Evolutionary conservation across 179 eudicot species (phyloP).

Genomic region (Silene vulgaris): DNA sequence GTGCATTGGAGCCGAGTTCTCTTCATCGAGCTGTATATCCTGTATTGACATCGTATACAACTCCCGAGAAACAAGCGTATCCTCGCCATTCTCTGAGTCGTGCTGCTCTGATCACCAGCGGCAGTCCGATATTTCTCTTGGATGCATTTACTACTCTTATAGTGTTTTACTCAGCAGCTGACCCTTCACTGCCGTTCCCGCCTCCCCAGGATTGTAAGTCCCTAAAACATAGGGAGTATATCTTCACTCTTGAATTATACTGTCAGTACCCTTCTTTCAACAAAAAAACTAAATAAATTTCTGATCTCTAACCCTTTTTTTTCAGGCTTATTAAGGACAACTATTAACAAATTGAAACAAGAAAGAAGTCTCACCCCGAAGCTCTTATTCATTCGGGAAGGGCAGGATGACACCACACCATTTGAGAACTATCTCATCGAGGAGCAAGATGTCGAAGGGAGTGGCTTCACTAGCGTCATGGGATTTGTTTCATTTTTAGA

Average conservation of each 20-base stretch:
- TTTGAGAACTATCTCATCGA: constrained; percentile 91
- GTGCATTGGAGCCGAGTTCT: constrained; percentile 92
- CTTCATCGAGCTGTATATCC: constrained; percentile 93
- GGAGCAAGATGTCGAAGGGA: constrained; percentile 91
- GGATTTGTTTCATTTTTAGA: constrained; percentile 96
- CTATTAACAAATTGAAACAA: constrained; percentile 83
- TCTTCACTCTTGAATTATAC: background rate
- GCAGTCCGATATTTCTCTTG: constrained; percentile 90
- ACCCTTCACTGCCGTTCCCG: constrained; percentile 79
- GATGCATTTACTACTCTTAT: constrained; percentile 87
- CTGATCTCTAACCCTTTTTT: constrained; percentile 10
- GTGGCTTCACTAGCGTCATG: constrained; percentile 72
- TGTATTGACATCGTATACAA: constrained; percentile 63
- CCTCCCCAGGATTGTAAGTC: constrained; percentile 95
- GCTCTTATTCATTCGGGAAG: constrained; percentile 75
- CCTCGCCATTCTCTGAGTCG: constrained; percentile 98
- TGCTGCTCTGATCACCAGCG: constrained; percentile 88
- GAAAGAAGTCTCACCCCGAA: constrained; percentile 92
- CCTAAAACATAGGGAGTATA: background rate
- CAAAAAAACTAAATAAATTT: background rate
- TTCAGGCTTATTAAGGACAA: constrained; percentile 63
- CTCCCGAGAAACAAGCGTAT: constrained; percentile 82
- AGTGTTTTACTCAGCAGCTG: constrained; percentile 90
- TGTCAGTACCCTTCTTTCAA: background rate
- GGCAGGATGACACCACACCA: constrained; percentile 74